These are phyloP conservation scores for Licmophora abbreviata DNA, from an alignment of 108 stramenopile species.

Conservation along the genomic window DNA sequence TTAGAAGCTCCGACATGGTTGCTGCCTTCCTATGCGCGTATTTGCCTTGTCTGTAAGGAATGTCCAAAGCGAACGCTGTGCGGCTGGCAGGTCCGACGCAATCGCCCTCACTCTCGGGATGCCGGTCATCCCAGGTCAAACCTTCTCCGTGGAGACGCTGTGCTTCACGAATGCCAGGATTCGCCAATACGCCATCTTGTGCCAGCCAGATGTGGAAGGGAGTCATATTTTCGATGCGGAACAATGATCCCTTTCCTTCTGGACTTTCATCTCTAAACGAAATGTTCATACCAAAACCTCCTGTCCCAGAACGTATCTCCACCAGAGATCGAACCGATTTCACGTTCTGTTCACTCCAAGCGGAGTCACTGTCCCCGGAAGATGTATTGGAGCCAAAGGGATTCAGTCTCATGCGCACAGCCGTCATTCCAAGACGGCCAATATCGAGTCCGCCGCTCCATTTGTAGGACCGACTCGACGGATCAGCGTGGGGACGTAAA, in stretches of 20 bases:
- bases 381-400: neutral
- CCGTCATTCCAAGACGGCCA: constrained; percentile 48
- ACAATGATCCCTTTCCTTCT: constrained; percentile 43
- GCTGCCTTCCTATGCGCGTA: constrained; percentile 46
- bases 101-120: constrained; percentile 32
- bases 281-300: constrained; percentile 51
- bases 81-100: constrained; percentile 22
- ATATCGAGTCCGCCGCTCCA: constrained; percentile 78
- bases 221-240: constrained; percentile 61
- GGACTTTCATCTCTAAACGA: constrained; percentile 55
- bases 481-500: constrained; percentile 18
- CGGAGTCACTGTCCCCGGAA: neutral
- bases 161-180: constrained; percentile 14
- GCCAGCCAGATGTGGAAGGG: constrained; percentile 60
- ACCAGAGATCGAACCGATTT: constrained; percentile 21
- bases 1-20: constrained; percentile 40
- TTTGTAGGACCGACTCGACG: constrained; percentile 11
- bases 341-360: constrained; percentile 6
- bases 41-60: constrained; percentile 65
- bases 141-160: neutral
- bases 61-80: constrained; percentile 53
- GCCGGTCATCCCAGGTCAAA: neutral
- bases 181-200: constrained; percentile 59
- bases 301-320: constrained; percentile 57
- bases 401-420: constrained; percentile 23